Base-by-base conservation (phyloP, 495 filamentous ascomycete genomes). In the Cercophora newfieldiana region DNA sequence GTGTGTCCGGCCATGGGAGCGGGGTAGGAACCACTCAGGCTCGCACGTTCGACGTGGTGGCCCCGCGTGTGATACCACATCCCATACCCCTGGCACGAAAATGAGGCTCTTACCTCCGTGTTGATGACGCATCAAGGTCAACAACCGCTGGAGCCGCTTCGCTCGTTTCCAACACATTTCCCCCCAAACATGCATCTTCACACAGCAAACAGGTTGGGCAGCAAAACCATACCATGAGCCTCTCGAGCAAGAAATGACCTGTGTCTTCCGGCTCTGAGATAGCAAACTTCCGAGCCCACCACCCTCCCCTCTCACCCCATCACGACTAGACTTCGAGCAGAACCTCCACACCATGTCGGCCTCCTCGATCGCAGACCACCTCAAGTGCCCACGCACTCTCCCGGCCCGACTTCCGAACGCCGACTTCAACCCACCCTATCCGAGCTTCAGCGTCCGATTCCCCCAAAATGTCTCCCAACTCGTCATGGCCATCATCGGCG, bases 401-500 rank as follows among this genome's bases (percentile, higher is more conserved):
- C 60, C 61, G 24, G 55, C 66, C 61, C 44, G 22, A n/a, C 14
- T 66, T 10, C 64, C 64, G 18, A 21, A 37, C 21, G 24, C 63
- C 37, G 47, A 58, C 31, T 69, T 62, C 68, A 25, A 30, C 3
- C 72, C 74, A 3, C 66, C 63, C 0, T 74, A 69, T 54, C 69
- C 74, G 18, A 49, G 59, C 29, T 73, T 70, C 59, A 63, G 19
- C 50, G 64, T 72, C 19, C 68, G 69, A 5, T 76, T 72, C 64
- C 63, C 71, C 25, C 28, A 65, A 18, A 53, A 57, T n/a, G 61
- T 67, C 25, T 72, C 68, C 29, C 69, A 74, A 19, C 61, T 75
- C 37, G 75, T 75, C 61, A 74, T 76, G 64, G 74, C 72, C 19
- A 63, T 75, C 57, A 66, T 78, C 24, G 74, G 75, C 14, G 71